A percentile compares a stretch with the other conserved stretches of the same genome.
These are phyloP conservation scores for Penicillium canariense DNA, from an alignment of 495 filamentous ascomycete genomes.

Conservation along the genomic window DNA sequence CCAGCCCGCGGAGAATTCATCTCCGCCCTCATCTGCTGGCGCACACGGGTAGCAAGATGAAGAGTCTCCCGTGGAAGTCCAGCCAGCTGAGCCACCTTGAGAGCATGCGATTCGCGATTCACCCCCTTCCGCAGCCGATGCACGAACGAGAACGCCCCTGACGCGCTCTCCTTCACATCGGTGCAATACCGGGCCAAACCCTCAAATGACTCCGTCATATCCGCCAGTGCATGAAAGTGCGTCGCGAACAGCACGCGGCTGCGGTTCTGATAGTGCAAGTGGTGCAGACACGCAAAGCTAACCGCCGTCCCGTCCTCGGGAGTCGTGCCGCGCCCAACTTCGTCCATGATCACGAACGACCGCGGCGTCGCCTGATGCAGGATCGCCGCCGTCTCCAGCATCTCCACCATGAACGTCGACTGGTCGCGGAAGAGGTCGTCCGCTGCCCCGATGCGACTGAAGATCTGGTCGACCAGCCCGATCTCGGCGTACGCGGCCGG, in stretches of 20 bases:
- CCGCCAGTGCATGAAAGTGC: slow-evolving; percentile 84
- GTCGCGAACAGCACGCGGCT: slow-evolving; percentile 89
- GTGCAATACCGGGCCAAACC: slow-evolving; percentile 81
- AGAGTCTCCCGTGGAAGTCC: slow-evolving; percentile 65
- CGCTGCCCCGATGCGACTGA: slow-evolving; percentile 86
- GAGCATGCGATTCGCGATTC: slow-evolving; percentile 81
- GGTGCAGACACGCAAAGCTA: slow-evolving; percentile 81
- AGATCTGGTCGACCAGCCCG: slow-evolving; percentile 87
- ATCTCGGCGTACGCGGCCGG: slow-evolving; percentile 82
- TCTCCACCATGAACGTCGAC: slow-evolving; percentile 84
- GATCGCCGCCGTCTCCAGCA: slow-evolving; percentile 54
- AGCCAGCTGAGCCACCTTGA: slow-evolving; percentile 88
- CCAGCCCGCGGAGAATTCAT: neutral
- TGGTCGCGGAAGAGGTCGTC: slow-evolving; percentile 91
- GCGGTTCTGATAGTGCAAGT: slow-evolving; percentile 71
- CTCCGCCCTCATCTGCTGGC: slow-evolving; percentile 19
- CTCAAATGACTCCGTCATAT: slow-evolving; percentile 67
- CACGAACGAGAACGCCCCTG: slow-evolving; percentile 76
- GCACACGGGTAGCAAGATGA: slow-evolving; percentile 46
- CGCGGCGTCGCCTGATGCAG: slow-evolving; percentile 50
- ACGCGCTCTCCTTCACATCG: slow-evolving; percentile 68
- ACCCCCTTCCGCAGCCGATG: slow-evolving; percentile 78
- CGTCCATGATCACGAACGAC: slow-evolving; percentile 97
- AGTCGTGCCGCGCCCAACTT: slow-evolving; percentile 91
- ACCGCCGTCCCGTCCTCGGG: slow-evolving; percentile 88